These are phyloP conservation scores for Hordeum pubiflorum DNA, from an alignment of 202 grass and related monocot genomes.

Conservation along the genomic window DNA sequence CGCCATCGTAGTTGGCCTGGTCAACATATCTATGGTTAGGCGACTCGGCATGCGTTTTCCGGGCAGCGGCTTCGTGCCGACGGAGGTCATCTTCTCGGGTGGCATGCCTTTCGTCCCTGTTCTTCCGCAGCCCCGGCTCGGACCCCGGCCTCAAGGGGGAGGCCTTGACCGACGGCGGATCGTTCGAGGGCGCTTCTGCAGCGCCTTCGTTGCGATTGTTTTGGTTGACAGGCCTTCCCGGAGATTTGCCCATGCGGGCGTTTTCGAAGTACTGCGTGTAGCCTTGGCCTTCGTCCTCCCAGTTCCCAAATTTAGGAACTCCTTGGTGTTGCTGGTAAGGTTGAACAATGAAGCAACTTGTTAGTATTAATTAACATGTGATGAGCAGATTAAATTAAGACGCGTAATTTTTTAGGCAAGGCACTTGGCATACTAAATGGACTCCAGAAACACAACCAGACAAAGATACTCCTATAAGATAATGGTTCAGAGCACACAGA, in stretches of 20 bases:
- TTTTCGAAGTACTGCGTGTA: constrained; percentile 71
- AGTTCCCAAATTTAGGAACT: constrained; percentile 75
- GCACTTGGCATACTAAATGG: not conserved
- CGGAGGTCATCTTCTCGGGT: constrained; percentile 43
- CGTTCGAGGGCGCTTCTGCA: constrained; percentile 26
- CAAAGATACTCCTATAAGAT: not conserved
- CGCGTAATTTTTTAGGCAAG: not conserved
- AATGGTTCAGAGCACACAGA: not conserved
- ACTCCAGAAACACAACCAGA: not conserved
- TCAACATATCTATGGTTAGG: constrained; percentile 42
- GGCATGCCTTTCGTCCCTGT: constrained; percentile 36
- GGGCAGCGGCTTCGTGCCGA: constrained; percentile 24
- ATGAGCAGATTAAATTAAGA: not conserved
- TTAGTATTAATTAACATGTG: constrained; percentile 11
- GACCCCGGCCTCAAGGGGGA: constrained; percentile 32
- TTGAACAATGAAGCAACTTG: not conserved
- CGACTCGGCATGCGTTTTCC: constrained; percentile 31
- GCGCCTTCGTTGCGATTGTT: constrained; percentile 35
- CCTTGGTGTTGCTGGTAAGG: constrained; percentile 35
- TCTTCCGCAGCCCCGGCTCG: constrained; percentile 26
- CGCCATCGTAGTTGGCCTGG: constrained; percentile 11
- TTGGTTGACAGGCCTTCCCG: constrained; percentile 36
- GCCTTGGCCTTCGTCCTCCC: constrained; percentile 51
- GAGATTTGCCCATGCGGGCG: constrained; percentile 55
- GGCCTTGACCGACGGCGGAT: constrained; percentile 18